phyloP scores from a whole-genome alignment of 768 basidiomycete genomes.

The Baorangia bicolor region DNA sequence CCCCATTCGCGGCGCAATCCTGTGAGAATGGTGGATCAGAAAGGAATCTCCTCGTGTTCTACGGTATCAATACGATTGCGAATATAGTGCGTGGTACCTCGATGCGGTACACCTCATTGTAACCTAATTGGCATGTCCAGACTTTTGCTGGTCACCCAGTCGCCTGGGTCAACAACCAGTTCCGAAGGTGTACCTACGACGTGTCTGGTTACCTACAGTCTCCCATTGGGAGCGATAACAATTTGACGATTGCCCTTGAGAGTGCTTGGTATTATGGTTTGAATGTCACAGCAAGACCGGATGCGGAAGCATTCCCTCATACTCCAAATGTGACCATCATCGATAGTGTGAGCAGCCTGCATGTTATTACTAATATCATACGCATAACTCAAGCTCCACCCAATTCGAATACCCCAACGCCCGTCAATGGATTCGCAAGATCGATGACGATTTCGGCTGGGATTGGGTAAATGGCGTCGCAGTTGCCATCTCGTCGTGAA shows the following conservation, averaged over 20 bases:
- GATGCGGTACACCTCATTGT: neutral
- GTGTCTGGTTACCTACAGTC: slow-evolving; percentile 38
- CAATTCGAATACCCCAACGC: slow-evolving; percentile 53
- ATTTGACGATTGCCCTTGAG: slow-evolving; percentile 51
- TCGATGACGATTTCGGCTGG: slow-evolving; percentile 58
- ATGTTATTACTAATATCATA: neutral
- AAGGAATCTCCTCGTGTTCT: slow-evolving; percentile 48
- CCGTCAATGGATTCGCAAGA: slow-evolving; percentile 50
- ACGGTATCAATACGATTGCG: slow-evolving; percentile 57
- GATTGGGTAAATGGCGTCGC: slow-evolving; percentile 44
- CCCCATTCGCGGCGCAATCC: slow-evolving; percentile 40
- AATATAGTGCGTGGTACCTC: slow-evolving; percentile 42
- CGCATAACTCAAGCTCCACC: neutral
- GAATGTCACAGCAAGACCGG: slow-evolving; percentile 50
- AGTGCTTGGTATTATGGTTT: slow-evolving; percentile 53
- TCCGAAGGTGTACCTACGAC: slow-evolving; percentile 53
- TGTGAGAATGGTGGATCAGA: slow-evolving; percentile 21
- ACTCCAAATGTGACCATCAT: too few relatives aligned
- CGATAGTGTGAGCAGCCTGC: slow-evolving; percentile 30
- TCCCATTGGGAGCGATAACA: slow-evolving; percentile 34
- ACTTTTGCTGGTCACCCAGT: slow-evolving; percentile 50
- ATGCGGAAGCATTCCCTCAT: too few relatives aligned
- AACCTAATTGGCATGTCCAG: slow-evolving; percentile 25
- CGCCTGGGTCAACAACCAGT: slow-evolving; percentile 59
- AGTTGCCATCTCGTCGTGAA: neutral